A percentile compares a stretch with the other conserved stretches of the same genome.
Conservation (phyloP, 352 stramenopile genomes). For the Globisporangium radiosum region DNA sequence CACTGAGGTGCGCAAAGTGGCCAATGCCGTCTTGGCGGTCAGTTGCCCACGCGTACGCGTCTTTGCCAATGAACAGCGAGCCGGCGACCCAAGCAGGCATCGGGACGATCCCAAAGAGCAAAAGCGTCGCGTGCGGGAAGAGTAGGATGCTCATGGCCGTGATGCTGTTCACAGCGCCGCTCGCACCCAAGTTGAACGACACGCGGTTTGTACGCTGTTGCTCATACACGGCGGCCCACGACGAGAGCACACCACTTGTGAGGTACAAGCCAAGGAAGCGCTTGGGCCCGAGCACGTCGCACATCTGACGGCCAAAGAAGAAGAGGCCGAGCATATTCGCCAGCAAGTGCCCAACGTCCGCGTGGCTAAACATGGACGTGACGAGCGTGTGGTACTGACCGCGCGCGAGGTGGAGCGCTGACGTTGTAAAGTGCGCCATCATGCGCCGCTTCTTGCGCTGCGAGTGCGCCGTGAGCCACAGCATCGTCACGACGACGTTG, state of each 20-base stretch:
- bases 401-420: conserved; percentile 45
- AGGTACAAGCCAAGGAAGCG: conserved; percentile 75
- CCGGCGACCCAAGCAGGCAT: conserved; percentile 69
- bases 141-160: conserved; percentile 65
- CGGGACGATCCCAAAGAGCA: conserved; percentile 72
- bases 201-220: conserved; percentile 35
- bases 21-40: conserved; percentile 47
- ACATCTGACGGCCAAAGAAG: conserved; percentile 72
- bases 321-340: conserved; percentile 74
- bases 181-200: conserved; percentile 60
- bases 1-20: conserved; percentile 69
- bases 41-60: conserved; percentile 61
- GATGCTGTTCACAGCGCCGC: conserved; percentile 74
- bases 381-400: conserved; percentile 71
- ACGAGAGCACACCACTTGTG: conserved; percentile 59
- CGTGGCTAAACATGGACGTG: conserved; percentile 70
- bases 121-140: conserved; percentile 60
- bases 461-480: conserved; percentile 51
- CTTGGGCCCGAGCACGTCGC: conserved; percentile 52
- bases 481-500: conserved; percentile 51
- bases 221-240: conserved; percentile 50
- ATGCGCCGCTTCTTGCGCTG: conserved; percentile 46
- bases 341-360: conserved; percentile 41
- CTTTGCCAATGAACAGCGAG: conserved; percentile 65
- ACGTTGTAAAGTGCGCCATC: conserved; percentile 75